Conservation (phyloP, 1,284 basidiomycete genomes). For the Melampsora larici-populina region DNA sequence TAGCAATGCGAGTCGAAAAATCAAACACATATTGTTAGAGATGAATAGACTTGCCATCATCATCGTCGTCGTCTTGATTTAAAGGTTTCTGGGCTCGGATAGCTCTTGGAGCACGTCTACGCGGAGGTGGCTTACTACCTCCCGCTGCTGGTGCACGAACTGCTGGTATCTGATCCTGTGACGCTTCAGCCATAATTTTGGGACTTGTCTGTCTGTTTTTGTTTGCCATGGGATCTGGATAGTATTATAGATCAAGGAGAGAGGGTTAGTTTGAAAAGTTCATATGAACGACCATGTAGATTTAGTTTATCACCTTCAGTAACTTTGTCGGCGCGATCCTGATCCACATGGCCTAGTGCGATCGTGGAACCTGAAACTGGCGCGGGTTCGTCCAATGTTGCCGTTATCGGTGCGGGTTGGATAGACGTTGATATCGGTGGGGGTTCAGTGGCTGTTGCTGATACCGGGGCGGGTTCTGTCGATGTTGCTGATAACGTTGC, state of each 20-base stretch:
- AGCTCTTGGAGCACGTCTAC: conserved; percentile 3
- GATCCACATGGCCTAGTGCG: background rate
- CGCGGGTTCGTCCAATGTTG: no score
- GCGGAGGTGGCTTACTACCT: background rate
- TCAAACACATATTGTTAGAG: background rate
- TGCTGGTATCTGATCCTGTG: background rate
- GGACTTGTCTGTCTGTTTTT: background rate
- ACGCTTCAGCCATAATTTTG: background rate
- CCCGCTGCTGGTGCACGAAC: background rate
- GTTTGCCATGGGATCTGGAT: background rate
- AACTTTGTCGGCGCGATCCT: background rate
- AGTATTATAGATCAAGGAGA: background rate
- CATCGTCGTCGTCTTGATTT: background rate
- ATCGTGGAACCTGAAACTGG: no score
- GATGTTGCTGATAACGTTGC: no score
- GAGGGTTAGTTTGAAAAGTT: background rate
- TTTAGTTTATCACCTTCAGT: background rate
- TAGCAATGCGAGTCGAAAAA: no score
- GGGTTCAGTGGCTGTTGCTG: no score
- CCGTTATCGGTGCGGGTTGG: no score
- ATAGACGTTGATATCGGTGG: no score
- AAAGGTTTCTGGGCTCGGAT: background rate
- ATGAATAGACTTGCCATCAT: background rate
- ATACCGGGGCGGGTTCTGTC: no score
- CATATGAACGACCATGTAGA: background rate